These are phyloP conservation scores for Daldinia loculata DNA, from an alignment of 495 filamentous ascomycete species.

Conservation along the genomic window DNA sequence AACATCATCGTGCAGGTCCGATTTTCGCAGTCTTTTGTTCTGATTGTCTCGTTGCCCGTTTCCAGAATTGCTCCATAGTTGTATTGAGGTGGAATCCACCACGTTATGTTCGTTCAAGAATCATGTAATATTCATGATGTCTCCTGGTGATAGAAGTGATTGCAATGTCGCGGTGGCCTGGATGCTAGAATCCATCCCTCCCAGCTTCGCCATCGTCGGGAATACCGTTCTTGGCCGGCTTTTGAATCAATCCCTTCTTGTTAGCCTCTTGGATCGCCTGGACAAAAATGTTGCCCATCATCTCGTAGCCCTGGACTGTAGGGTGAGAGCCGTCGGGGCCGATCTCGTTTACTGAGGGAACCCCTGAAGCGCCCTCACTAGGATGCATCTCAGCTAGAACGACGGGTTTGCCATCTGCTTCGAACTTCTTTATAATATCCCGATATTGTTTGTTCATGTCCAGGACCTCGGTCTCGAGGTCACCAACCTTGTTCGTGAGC, in stretches of 20 bases:
- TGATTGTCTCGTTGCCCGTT: background rate
- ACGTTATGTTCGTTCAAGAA: background rate
- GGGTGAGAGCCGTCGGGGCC: slow-evolving; percentile 48
- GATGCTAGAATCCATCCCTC: background rate
- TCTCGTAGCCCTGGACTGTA: slow-evolving; percentile 52
- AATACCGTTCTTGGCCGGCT: slow-evolving; percentile 43
- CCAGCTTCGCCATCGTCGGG: slow-evolving; percentile 38
- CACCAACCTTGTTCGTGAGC: slow-evolving; percentile 39
- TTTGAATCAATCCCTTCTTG: slow-evolving; percentile 42
- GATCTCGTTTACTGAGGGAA: slow-evolving; percentile 28
- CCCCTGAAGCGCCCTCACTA: slow-evolving; percentile 19
- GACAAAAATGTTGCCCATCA: slow-evolving; percentile 53
- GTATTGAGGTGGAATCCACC: background rate
- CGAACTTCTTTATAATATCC: slow-evolving; percentile 33
- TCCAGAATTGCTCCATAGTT: background rate
- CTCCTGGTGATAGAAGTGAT: background rate
- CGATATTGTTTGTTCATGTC: slow-evolving; percentile 47
- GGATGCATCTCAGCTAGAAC: slow-evolving; percentile 40
- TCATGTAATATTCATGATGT: background rate
- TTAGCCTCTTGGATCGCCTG: slow-evolving; percentile 44
- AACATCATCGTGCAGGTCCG: background rate
- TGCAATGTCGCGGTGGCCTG: background rate
- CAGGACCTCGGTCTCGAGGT: slow-evolving; percentile 40
- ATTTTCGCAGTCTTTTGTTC: background rate
- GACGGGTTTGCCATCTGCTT: slow-evolving; percentile 29